Evolutionary conservation across 495 filamentous ascomycete genomes (phyloP).

Genomic region (Lepidopterella palustris): DNA sequence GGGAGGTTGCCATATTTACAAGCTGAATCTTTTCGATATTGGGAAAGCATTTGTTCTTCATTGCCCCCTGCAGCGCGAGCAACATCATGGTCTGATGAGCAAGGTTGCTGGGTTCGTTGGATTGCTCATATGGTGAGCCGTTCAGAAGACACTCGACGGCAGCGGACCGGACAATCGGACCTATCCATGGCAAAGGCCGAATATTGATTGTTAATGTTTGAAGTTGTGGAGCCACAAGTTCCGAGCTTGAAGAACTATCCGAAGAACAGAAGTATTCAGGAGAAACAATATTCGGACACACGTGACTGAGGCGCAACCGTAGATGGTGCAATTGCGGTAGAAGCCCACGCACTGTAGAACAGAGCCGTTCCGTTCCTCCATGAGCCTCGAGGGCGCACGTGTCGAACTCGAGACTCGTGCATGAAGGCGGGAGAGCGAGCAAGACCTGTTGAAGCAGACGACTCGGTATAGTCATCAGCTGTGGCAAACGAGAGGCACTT

Average conservation of each 20-base stretch:
- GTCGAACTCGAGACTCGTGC: not conserved
- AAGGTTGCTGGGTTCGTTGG: not conserved
- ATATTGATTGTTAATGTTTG: not conserved
- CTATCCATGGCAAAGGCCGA: not conserved
- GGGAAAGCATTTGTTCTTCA: not conserved
- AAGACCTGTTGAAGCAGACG: not conserved
- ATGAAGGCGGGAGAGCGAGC: not conserved
- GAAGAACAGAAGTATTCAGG: not conserved
- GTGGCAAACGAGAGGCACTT: not conserved
- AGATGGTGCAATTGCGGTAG: not conserved
- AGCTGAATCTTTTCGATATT: not conserved
- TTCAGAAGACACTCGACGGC: too few species aligned
- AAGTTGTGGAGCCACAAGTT: not conserved
- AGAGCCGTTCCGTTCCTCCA: not conserved
- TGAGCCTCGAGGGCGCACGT: not conserved
- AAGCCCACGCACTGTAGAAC: not conserved
- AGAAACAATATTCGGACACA: not conserved
- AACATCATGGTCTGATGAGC: not conserved
- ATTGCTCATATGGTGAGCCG: too few species aligned
- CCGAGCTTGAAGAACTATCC: not conserved
- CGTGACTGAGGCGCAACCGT: not conserved
- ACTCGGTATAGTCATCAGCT: not conserved
- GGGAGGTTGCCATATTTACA: not conserved
- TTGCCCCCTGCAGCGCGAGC: not conserved
- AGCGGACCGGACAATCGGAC: not conserved